These are phyloP conservation scores for Eucalyptus grandis DNA, from an alignment of 345 rosid species.

Conservation along the genomic window DNA sequence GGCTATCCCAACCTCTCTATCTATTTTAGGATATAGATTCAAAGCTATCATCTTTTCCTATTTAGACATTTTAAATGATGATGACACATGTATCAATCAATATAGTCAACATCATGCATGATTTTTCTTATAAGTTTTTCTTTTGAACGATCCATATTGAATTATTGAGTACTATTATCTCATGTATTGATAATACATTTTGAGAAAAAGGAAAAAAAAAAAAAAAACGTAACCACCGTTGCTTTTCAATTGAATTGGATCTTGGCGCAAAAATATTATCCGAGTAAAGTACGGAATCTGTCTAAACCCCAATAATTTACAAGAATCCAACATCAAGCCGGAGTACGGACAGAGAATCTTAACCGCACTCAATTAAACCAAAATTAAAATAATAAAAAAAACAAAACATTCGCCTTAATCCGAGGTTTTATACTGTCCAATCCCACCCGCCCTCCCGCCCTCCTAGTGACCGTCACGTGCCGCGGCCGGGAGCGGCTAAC, in stretches of 20 bases:
- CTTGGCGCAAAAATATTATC: background rate
- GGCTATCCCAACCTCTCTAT: background rate
- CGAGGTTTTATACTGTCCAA: background rate
- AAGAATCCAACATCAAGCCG: background rate
- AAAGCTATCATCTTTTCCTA: background rate
- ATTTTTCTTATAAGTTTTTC: accelerated
- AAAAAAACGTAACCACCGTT: too few species aligned
- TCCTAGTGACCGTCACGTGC: background rate
- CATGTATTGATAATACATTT: background rate
- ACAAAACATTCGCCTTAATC: background rate
- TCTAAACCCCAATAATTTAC: background rate
- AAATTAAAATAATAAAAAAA: background rate
- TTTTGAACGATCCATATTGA: accelerated
- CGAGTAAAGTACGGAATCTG: background rate
- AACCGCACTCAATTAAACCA: background rate
- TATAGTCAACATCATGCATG: background rate
- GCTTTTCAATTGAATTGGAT: background rate
- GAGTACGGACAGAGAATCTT: background rate
- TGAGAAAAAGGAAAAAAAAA: too few species aligned
- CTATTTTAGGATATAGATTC: background rate
- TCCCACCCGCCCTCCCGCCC: background rate
- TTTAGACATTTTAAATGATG: background rate
- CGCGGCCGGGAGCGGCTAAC: background rate
- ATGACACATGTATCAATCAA: background rate
- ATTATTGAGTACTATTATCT: background rate